A percentile compares a stretch with the other conserved stretches of the same genome.
Conservation (phyloP, 2,329 filamentous ascomycete genomes). For the Lecanosticta acicola region DNA sequence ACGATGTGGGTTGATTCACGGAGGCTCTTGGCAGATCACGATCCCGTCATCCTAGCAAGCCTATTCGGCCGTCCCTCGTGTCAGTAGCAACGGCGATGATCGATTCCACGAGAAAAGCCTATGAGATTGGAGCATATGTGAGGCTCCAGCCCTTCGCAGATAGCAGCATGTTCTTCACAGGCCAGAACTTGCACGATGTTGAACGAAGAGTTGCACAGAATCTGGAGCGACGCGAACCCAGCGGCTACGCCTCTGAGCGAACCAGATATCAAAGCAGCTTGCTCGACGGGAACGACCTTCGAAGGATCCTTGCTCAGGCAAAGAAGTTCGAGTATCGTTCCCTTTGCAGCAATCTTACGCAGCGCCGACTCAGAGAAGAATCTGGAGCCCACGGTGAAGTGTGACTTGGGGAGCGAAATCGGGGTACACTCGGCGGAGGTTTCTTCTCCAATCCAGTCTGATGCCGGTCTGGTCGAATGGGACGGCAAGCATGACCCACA, state of each 20-base stretch:
- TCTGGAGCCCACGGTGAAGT: not conserved
- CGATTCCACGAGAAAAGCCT: too few relatives aligned
- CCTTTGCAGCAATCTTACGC: too few relatives aligned
- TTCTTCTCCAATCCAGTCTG: not conserved
- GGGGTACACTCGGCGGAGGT: not conserved
- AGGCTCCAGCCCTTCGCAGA: too few relatives aligned
- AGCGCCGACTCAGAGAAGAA: not conserved
- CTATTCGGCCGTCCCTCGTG: not conserved
- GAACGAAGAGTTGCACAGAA: too few relatives aligned
- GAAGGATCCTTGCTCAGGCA: not conserved
- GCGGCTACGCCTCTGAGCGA: too few relatives aligned
- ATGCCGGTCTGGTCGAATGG: constrained; percentile 5
- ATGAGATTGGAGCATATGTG: too few relatives aligned
- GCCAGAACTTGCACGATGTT: too few relatives aligned
- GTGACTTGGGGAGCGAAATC: not conserved
- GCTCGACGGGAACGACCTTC: not conserved
- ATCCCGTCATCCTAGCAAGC: not conserved
- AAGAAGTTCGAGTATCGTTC: not conserved
- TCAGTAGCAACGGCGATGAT: not conserved
- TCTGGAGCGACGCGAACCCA: too few relatives aligned
- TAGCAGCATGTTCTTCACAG: too few relatives aligned
- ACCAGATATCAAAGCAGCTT: too few relatives aligned
- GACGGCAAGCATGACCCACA: constrained; percentile 4
- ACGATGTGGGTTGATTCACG: not conserved
- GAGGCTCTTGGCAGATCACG: not conserved